Conservation (phyloP, 352 stramenopile species). For the Peronospora tabacina region DNA sequence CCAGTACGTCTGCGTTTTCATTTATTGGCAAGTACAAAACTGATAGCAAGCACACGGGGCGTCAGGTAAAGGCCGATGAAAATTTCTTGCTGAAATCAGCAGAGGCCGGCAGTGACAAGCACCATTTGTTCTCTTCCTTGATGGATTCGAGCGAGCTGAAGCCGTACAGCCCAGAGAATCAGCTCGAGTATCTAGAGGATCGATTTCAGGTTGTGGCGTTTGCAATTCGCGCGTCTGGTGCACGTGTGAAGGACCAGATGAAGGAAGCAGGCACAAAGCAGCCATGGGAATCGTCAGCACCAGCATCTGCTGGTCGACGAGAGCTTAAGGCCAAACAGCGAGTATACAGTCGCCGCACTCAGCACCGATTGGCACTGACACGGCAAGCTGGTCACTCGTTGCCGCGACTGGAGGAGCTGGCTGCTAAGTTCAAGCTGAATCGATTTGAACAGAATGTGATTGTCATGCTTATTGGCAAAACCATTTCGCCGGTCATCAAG, state of each 20-base stretch:
- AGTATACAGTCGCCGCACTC: conserved; percentile 60
- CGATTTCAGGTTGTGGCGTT: conserved; percentile 86
- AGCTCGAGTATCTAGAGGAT: conserved; percentile 86
- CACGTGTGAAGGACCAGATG: conserved; percentile 84
- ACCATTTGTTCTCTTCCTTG: conserved; percentile 32
- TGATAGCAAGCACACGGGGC: conserved; percentile 28
- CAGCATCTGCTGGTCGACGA: conserved; percentile 51
- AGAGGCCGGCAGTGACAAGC: conserved; percentile 18
- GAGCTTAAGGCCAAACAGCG: conserved; percentile 85
- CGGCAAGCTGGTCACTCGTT: conserved; percentile 47
- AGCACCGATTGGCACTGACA: conserved; percentile 56
- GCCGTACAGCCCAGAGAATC: conserved; percentile 76
- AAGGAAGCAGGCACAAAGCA: conserved; percentile 84
- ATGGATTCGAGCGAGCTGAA: conserved; percentile 55
- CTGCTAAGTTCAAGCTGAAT: conserved; percentile 75
- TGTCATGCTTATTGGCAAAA: conserved; percentile 87
- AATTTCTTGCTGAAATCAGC: conserved; percentile 21
- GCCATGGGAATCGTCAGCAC: conserved; percentile 60
- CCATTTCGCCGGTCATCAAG: conserved; percentile 85
- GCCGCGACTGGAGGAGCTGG: conserved; percentile 69
- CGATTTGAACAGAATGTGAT: conserved; percentile 87
- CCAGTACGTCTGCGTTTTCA: conserved; percentile 41
- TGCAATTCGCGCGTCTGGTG: conserved; percentile 72
- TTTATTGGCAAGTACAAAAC: conserved; percentile 67
- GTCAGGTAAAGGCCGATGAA: conserved; percentile 22